phyloP scores from a whole-genome alignment of 257 asterid species.

The Penstemon barbatus region DNA sequence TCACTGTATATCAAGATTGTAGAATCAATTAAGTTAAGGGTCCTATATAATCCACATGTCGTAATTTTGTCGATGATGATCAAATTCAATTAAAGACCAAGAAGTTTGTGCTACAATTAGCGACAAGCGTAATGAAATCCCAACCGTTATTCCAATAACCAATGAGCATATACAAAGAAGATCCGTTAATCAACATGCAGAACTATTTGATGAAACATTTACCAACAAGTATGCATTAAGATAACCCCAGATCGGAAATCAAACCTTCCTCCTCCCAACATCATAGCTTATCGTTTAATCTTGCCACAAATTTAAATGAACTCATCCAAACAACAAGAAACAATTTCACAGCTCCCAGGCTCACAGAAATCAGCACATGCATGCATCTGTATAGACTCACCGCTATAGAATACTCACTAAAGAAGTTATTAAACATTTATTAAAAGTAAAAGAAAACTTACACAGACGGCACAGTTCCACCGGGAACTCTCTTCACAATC shows the following conservation, averaged over 20 bases:
- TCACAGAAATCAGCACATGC: not conserved
- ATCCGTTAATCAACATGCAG: not conserved
- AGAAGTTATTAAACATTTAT: not conserved
- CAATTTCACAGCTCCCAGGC: not conserved
- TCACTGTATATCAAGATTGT: conserved; percentile 4
- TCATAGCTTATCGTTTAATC: conserved; percentile 5
- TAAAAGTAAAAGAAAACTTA: conserved; percentile 36
- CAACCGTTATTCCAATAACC: conserved; percentile 13
- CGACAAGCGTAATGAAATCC: not conserved
- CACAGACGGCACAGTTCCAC: conserved; percentile 44
- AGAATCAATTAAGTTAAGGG: conserved; percentile 6
- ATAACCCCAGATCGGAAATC: conserved; percentile 5
- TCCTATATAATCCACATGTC: conserved; percentile 19
- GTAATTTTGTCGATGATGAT: conserved; percentile 14
- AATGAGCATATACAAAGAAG: not conserved
- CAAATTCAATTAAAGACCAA: conserved; percentile 9
- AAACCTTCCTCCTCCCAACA: conserved; percentile 1
- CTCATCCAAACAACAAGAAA: not conserved
- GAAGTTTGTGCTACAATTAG: not conserved
- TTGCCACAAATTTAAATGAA: not conserved
- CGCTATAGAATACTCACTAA: conserved; percentile 4
- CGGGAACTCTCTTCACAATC: conserved; percentile 80
- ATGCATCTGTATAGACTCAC: not conserved
- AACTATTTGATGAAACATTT: conserved; percentile 12
- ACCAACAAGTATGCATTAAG: conserved; percentile 15